Evolutionary conservation across 306 rosid species (phyloP), one percentile per base, ranked within the genome.

Genomic region (Castanea sativa): DNA sequence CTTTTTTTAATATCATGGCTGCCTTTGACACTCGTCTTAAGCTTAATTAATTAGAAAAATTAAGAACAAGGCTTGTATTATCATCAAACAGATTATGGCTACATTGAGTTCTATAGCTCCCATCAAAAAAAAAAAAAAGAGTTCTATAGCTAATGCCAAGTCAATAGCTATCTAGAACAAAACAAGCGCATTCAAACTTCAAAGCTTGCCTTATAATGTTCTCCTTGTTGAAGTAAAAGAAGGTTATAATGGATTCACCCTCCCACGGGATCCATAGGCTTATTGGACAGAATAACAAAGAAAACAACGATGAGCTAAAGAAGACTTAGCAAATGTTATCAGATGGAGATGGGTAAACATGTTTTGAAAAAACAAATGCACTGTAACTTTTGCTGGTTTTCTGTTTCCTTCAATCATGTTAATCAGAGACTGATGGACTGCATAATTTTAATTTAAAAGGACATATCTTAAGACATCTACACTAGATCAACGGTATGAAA

Each of bases 181-280:
- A 77, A 83, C 93, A 70, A 88, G 85, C 20, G 87, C 92, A 33
- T 81, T 84, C 35, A 91, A 86, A 82, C 29, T 81, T 84, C 35
- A 91, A 86, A 82, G 92, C 94, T 8, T 94, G 98, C 56, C 81
- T 94, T 63, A 57, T 91, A 32, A 83, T 94, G 88, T 85, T 92
- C 78, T 91, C 98, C 1, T 76, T 91, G n/a, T 69, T 92, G 85
- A 91, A 81, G 91, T 87, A 88, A 85, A 94, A 86, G 88, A 92
- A 87, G 73, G 67, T 88, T 21, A 58, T 94, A 4, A 33, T 94
- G 84, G 89, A 74, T 12, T 88, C 97, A 0, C 65, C 92, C 43
- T 83, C 97, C 0, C 87, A 90, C 69, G 92, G 88, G 89, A 79
- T 94, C 43, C 93, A 90, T 4, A 81, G 84, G 18, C 75, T 91